Evolutionary conservation across 164 flowering plant species (phyloP).

Genomic region (Saururus chinensis): DNA sequence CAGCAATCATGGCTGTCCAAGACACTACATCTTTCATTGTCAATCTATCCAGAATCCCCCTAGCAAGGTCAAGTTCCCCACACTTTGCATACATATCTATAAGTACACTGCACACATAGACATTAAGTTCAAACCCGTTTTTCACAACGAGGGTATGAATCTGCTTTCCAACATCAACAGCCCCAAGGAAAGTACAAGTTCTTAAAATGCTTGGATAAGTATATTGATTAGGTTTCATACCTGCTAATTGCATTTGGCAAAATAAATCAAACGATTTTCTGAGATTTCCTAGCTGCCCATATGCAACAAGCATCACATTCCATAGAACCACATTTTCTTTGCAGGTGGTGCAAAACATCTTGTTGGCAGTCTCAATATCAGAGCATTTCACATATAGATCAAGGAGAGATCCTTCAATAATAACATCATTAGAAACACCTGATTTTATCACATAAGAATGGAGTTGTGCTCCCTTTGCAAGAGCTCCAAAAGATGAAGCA

Average conservation of each 20-base stretch:
- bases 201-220: slow-evolving; percentile 25
- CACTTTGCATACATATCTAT: slow-evolving; percentile 30
- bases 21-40: slow-evolving; percentile 21
- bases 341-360: slow-evolving; percentile 11
- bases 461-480: slow-evolving; percentile 15
- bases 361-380: slow-evolving; percentile 15
- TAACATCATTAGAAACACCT: slow-evolving; percentile 14
- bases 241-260: slow-evolving; percentile 16
- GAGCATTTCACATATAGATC: slow-evolving; percentile 21
- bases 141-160: slow-evolving; percentile 20
- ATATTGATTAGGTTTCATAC: slow-evolving; percentile 19
- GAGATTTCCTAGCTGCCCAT: slow-evolving; percentile 20
- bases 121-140: slow-evolving; percentile 19
- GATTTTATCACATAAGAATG: slow-evolving; percentile 16
- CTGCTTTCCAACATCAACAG: slow-evolving; percentile 25
- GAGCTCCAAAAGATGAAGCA: slow-evolving; percentile 15
- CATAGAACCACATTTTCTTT: slow-evolving; percentile 22
- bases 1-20: slow-evolving; percentile 27
- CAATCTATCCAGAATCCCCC: slow-evolving; percentile 17
- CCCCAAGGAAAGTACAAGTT: slow-evolving; percentile 21
- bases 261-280: slow-evolving; percentile 14
- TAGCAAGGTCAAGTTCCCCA: slow-evolving; percentile 14
- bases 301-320: slow-evolving; percentile 26
- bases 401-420: slow-evolving; percentile 23
- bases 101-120: slow-evolving; percentile 23